Base-by-base conservation (phyloP, 768 basidiomycete species). In the Coprinellus aureogranulatus region DNA sequence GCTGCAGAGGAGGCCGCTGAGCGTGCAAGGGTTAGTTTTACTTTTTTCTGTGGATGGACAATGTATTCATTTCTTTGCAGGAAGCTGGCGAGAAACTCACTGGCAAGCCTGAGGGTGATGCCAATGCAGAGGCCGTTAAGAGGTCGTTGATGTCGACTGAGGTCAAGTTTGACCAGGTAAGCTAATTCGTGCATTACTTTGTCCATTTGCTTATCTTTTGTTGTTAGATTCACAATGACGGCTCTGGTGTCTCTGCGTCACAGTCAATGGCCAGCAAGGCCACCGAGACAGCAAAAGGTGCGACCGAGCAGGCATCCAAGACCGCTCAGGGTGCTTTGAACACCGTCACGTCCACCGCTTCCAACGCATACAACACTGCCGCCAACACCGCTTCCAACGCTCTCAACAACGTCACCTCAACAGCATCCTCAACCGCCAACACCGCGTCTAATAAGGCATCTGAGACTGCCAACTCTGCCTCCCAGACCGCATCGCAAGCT, bases 1-100 rank as follows among this genome's bases (percentile, higher is more conserved):
- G 84, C 69, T 3, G 86, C 84, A 0, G 63, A 72, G 30, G 72
- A 85, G 47, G 83, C 81, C 4, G 85, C 86, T 11, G 69, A 68
- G 1, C 67, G 75, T 25, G 86, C 85, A 2, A 78, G 81, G 71
- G 85, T 85, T 53, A 25, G 74, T 62, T 20, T 12, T 41, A 26
- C 20, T 47, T 12, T 12, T 39, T 9, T 26, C 30, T 20, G 3
- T 22, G 9, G 25, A 18, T 28, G 18, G 16, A 41, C 22, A 30
- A 37, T 30, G 8, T 16, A 2, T 30, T 26, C 2, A 25, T 23
- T n/a, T 8, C 3, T 46, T 26, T n/a, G 20, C 39, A 75, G 73
- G 63, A 62, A 16, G 67, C 76, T 51, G 77, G 72, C 20, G 59
- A 70, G 12, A 48, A 55, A 9, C 62, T 70, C 40, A 77, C 74